Base-by-base conservation (phyloP, 1,284 basidiomycete genomes). In the Tremellales sp. region DNA sequence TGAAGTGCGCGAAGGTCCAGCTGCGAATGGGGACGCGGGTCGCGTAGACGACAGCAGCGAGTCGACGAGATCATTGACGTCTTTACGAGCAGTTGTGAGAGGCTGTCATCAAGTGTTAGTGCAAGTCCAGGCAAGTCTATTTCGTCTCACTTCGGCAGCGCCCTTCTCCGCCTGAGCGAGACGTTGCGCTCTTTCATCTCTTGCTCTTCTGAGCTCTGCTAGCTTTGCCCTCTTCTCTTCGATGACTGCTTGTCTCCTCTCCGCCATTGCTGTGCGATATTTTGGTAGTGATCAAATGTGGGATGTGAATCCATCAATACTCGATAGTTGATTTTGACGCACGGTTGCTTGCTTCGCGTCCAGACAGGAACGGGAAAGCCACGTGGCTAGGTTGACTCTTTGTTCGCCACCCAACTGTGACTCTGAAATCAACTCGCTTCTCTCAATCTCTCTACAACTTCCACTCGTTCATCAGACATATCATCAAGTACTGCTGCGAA, bases 211-310 rank as follows among this genome's bases (percentile, higher is more conserved):
- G 29, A 76, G 56, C 54, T 92, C 88, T 39, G 82, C 88, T 34
- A 97, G 82, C 71, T 91, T 92, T 6, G 83, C 82, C 50, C 85
- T 78, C 74, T 97, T 98, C 33, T 85, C 87, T 72, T 93, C 90
- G 53, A 97, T 88, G 74, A 97, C 92, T 61, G 84, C 80, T 61
- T 82, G 73, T 32, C 84, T 77, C 41, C 71, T 57, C 42, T 76
- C 73, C 27, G 65, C 51, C 66, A 69, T 70, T 31, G 16, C 16
- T 10, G 16, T 31, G 37, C 47, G 34, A n/a, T 26, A 38, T 5
- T 28, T 14, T 45, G 3, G 5, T 32, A 2, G 3, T 9, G 16
- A 35, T 32, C 9, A 5, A 16, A n/a, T 21, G 14, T 34, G 4
- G 25, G n/a, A 6, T 5, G 37, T 14, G 10, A 9, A 18, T 12